These are phyloP conservation scores for Aspergillus neoniger DNA, from an alignment of 2,329 filamentous ascomycete species.

Conservation along the genomic window DNA sequence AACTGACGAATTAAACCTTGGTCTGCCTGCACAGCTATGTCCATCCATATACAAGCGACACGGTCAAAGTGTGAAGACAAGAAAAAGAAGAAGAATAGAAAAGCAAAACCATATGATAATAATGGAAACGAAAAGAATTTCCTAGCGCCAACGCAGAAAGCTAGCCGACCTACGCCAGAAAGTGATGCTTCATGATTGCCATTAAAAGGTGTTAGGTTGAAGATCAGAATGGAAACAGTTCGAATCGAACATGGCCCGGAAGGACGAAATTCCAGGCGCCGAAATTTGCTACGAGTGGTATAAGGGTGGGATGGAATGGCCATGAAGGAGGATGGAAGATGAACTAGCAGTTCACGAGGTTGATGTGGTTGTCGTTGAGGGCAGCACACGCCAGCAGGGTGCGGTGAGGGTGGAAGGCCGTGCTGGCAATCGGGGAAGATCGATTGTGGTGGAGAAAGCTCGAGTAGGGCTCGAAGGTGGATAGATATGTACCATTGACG, in stretches of 20 bases:
- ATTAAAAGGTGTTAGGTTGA: neutral
- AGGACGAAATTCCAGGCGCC: neutral
- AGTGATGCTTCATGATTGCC: conserved; percentile 8
- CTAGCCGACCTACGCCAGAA: conserved; percentile 11
- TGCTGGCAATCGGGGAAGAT: conserved; percentile 78
- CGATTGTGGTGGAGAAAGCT: conserved; percentile 82
- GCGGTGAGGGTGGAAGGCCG: conserved; percentile 92
- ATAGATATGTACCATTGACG: conserved; percentile 76
- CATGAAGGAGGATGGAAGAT: neutral
- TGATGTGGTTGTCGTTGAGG: conserved; percentile 84
- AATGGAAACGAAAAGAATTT: neutral
- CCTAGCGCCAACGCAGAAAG: conserved; percentile 2
- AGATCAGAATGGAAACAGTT: neutral
- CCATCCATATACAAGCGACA: conserved; percentile 13
- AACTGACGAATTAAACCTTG: neutral
- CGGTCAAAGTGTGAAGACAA: neutral
- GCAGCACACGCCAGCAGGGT: conserved; percentile 88
- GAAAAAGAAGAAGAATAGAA: neutral
- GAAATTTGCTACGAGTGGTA: neutral
- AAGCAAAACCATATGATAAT: neutral
- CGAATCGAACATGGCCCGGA: neutral
- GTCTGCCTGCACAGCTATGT: neutral
- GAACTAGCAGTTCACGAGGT: conserved; percentile 72
- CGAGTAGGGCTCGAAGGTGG: conserved; percentile 83
- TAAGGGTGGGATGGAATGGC: neutral